A percentile compares a stretch with the other conserved stretches of the same genome.
Evolutionary conservation across 257 asterid genomes (phyloP).

Genomic region (Jacaranda mimosifolia): DNA sequence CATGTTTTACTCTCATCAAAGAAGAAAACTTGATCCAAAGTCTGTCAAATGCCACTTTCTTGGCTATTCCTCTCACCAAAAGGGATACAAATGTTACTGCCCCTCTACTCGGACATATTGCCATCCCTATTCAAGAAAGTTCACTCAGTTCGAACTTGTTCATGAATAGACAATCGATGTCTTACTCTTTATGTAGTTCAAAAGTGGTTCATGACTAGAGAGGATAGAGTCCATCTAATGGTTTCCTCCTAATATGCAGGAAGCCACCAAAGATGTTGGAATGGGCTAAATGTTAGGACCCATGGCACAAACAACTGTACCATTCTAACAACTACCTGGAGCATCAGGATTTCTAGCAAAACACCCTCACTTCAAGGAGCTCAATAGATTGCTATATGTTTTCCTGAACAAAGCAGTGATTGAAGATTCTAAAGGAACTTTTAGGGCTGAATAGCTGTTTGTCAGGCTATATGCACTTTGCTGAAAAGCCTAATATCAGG

Average conservation of each 20-base stretch:
- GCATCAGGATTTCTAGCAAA: conserved; percentile 15
- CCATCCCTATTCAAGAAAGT: not conserved
- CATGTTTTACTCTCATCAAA: too few species aligned
- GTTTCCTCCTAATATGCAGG: not conserved
- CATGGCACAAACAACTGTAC: not conserved
- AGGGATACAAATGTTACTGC: too few species aligned
- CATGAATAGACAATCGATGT: not conserved
- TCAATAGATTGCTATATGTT: not conserved
- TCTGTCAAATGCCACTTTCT: too few species aligned
- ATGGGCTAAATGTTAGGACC: not conserved
- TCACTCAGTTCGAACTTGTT: not conserved
- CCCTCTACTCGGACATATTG: too few species aligned
- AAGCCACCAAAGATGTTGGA: not conserved
- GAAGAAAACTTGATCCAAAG: too few species aligned
- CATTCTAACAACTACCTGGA: not conserved
- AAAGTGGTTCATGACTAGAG: not conserved
- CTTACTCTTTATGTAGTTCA: not conserved
- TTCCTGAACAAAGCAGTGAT: not conserved
- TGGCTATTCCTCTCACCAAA: too few species aligned
- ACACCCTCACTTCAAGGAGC: not conserved
- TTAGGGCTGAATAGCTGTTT: not conserved
- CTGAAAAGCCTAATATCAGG: conserved; percentile 1
- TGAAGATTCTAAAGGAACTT: not conserved
- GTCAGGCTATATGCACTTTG: not conserved
- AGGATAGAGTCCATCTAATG: not conserved